These are phyloP conservation scores for Ramalina peruviana DNA, from an alignment of 495 filamentous ascomycete species.

Conservation along the genomic window DNA sequence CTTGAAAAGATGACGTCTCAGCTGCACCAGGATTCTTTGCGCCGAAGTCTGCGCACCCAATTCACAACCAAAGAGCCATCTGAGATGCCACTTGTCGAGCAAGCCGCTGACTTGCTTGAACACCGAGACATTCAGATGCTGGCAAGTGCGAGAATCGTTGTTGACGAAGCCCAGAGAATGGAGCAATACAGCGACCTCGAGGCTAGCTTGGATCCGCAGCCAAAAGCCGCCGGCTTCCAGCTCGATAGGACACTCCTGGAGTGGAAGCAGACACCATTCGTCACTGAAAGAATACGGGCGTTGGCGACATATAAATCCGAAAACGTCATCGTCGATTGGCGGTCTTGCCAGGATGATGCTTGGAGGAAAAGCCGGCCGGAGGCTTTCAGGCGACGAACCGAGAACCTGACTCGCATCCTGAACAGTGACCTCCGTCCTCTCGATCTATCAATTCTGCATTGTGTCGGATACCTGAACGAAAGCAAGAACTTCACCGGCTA, in stretches of 20 bases:
- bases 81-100: not conserved
- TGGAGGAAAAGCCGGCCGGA: slow-evolving; percentile 12
- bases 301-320: slow-evolving; percentile 11
- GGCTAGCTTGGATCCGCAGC: not conserved
- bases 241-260: slow-evolving; percentile 10
- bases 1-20: slow-evolving; percentile 13
- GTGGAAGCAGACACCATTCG: slow-evolving; percentile 10
- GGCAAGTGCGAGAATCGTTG: not conserved
- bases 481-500: slow-evolving; percentile 12
- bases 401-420: slow-evolving; percentile 14
- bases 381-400: slow-evolving; percentile 12
- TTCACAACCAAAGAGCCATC: slow-evolving; percentile 1
- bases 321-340: slow-evolving; percentile 16
- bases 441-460: slow-evolving; percentile 12
- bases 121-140: not conserved
- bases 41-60: slow-evolving; percentile 3
- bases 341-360: slow-evolving; percentile 13
- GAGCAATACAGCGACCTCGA: not conserved
- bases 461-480: slow-evolving; percentile 14
- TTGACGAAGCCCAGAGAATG: not conserved
- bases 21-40: slow-evolving; percentile 9
- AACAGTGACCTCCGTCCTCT: slow-evolving; percentile 15
- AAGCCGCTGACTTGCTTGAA: slow-evolving; percentile 1
- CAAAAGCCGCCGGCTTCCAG: slow-evolving; percentile 1
- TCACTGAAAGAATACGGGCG: slow-evolving; percentile 11